phyloP scores from a whole-genome alignment of 768 basidiomycete species.

The Rubroboletus pulcherrimus region DNA sequence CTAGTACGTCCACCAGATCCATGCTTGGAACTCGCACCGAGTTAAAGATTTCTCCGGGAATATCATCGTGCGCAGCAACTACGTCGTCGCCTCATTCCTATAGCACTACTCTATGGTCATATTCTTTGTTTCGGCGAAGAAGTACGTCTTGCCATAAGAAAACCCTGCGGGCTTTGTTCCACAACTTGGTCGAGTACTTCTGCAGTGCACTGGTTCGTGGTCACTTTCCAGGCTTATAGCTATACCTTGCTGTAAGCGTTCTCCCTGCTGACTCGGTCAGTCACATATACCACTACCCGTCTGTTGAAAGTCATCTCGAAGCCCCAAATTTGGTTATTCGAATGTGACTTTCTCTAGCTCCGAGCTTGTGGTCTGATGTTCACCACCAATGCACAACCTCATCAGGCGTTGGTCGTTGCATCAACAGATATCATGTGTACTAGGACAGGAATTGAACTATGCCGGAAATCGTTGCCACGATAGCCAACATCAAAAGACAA shows the following conservation, averaged over 20 bases:
- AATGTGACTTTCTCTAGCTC: not conserved
- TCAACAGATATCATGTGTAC: not conserved
- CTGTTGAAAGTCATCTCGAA: not conserved
- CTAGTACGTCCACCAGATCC: too few relatives aligned
- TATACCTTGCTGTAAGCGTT: slow-evolving; percentile 2
- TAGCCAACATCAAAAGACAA: too few relatives aligned
- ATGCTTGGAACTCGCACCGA: too few relatives aligned
- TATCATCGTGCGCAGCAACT: too few relatives aligned
- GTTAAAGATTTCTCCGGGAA: too few relatives aligned
- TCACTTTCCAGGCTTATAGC: slow-evolving; percentile 2
- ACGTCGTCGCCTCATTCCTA: too few relatives aligned
- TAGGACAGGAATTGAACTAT: too few relatives aligned
- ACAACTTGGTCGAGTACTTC: slow-evolving; percentile 5
- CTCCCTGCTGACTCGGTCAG: not conserved
- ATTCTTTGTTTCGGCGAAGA: slow-evolving; percentile 1
- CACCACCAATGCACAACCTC: not conserved
- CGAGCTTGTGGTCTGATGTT: not conserved
- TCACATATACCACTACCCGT: not conserved
- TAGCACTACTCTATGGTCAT: too few relatives aligned
- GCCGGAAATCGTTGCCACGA: too few relatives aligned
- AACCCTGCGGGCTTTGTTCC: not conserved
- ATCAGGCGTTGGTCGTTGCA: not conserved
- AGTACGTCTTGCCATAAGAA: not conserved
- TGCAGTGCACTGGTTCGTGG: slow-evolving; percentile 3
- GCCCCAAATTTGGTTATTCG: not conserved